Percentiles rank a stretch among this genome's conserved stretches.
phyloP scores from a whole-genome alignment of 2,329 filamentous ascomycete species.

The Alternaria incomplexa region DNA sequence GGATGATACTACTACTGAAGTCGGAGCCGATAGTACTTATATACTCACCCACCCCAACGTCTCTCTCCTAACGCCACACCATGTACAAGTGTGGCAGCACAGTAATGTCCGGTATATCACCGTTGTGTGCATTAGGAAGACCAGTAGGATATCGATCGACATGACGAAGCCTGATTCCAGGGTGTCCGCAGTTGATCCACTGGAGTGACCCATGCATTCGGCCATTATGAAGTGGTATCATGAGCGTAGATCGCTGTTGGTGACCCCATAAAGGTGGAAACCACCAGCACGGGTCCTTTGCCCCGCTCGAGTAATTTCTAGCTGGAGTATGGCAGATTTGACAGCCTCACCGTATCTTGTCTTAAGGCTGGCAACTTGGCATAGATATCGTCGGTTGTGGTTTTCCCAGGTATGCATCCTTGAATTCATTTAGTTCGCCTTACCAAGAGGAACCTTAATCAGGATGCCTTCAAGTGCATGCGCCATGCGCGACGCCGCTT shows the following conservation, averaged over 20 bases:
- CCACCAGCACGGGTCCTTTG: background rate
- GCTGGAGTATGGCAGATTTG: background rate
- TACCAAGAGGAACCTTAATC: background rate
- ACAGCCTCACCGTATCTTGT: background rate
- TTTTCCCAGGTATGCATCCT: background rate
- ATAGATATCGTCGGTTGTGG: background rate
- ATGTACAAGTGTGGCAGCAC: background rate
- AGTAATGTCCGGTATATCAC: background rate
- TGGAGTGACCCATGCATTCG: background rate
- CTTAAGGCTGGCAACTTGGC: background rate
- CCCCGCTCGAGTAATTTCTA: background rate
- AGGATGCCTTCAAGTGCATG: background rate
- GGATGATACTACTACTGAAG: background rate
- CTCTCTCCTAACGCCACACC: background rate
- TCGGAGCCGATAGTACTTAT: background rate
- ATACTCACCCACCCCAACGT: background rate
- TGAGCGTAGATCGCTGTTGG: background rate
- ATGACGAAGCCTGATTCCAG: background rate
- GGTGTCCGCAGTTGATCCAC: background rate
- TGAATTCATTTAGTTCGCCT: no score
- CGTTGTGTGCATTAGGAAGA: background rate
- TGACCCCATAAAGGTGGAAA: background rate
- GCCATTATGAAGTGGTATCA: background rate
- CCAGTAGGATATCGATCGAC: background rate
- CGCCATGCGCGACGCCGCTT: background rate